Base-by-base conservation (phyloP, 768 basidiomycete species). In the Tylopilus subfusipes region DNA sequence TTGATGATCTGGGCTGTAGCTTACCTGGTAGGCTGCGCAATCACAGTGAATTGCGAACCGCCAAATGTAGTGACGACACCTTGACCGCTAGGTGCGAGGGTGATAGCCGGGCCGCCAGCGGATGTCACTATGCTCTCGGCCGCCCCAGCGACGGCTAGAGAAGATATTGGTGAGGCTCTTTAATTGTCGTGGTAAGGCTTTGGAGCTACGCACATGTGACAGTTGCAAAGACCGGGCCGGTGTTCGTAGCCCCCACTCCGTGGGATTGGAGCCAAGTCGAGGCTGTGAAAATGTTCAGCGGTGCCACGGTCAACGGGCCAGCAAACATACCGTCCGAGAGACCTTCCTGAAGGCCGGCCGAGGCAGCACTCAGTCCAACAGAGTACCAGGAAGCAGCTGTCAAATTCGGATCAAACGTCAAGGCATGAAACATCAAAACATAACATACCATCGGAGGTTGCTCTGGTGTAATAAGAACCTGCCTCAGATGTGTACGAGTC, bases 51-150 rank as follows among this genome's bases (percentile, higher is more conserved):
- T 2, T 78, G 64, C 9, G 77, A 76, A 33, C 84, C 84, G 24
- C 76, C 81, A 56, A 75, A 76, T 19, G 79, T 76, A 27, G 83
- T 85, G 9, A 69, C 73, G 16, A 73, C 72, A 16, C 72, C 72
- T 7, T 55, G 67, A 30, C 69, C 70, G 48, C 67, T 63, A 63
- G 76, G 39, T 25, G 83, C 85, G 19, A 88, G 75, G 0, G 85
- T 88, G 53, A 86, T 69, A 1, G 78, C 85, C 42, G 75, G 60
- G 12, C 85, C 86, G 8, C 83, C 86, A 11, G 64, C 76, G 39
- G 78, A 81, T 16, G 82, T 84, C 27, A 88, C 68, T 19, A 87
- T 64, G 14, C 82, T 88, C 47, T 75, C 69, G 2, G 73, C 79
- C 10, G 70, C 53, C 14, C 80, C 85, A n/a, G 74, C 83, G 52